These are phyloP conservation scores for Epichloe elymi DNA, from an alignment of 2,329 filamentous ascomycete genomes.

Conservation along the genomic window DNA sequence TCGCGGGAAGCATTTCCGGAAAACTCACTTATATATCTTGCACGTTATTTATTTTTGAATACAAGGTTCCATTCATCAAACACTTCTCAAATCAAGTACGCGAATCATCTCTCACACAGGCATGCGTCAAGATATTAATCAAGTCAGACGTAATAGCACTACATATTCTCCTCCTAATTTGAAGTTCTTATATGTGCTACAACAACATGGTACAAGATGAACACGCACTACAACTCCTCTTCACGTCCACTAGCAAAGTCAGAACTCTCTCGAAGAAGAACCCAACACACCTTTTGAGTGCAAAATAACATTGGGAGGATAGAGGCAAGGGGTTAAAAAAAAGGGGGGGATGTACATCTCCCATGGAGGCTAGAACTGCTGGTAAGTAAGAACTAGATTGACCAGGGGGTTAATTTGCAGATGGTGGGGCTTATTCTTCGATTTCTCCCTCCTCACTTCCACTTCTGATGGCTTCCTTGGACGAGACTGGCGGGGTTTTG, in stretches of 20 bases:
- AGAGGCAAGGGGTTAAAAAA: neutral
- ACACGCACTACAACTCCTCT: neutral
- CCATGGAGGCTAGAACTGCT: constrained; percentile 2
- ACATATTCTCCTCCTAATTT: too few species aligned
- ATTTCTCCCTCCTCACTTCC: constrained; percentile 98
- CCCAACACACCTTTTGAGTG: neutral
- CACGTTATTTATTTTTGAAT: neutral
- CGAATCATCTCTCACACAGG: neutral
- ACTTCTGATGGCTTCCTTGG: constrained; percentile 39
- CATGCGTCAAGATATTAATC: too few species aligned
- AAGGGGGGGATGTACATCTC: neutral
- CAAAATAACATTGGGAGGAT: neutral
- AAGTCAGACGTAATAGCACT: too few species aligned
- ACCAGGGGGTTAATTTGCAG: neutral
- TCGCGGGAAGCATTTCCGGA: constrained; percentile 20
- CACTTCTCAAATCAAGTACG: neutral
- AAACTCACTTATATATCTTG: neutral
- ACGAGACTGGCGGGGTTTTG: constrained; percentile 35
- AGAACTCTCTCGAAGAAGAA: neutral
- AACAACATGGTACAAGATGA: neutral
- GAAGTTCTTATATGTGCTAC: constrained; percentile 1
- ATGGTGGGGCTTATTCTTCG: constrained; percentile 42
- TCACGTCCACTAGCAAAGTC: neutral
- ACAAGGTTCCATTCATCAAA: neutral
- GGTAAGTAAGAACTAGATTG: constrained; percentile 1